Evolutionary conservation across 1,284 basidiomycete genomes (phyloP).

Genomic region (Thecaphora frezii): DNA sequence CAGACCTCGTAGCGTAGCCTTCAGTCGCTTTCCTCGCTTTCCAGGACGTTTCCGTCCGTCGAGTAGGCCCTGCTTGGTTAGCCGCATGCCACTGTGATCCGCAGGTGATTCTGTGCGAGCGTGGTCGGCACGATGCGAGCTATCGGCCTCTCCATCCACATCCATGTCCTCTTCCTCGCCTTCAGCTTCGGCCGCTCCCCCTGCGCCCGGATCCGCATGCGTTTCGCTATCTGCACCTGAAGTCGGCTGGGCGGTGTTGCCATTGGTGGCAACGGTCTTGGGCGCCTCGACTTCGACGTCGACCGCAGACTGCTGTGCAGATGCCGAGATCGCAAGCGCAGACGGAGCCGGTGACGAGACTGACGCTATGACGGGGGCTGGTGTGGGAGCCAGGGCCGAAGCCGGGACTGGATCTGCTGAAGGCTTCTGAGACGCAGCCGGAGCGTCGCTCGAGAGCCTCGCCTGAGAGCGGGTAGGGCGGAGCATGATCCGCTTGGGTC

Average conservation of each 20-base stretch:
- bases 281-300: too few relatives aligned
- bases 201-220: background rate
- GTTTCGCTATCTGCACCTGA: constrained; percentile 1
- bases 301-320: too few relatives aligned
- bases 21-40: constrained; percentile 51
- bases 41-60: constrained; percentile 40
- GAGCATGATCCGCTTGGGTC: constrained; percentile 28
- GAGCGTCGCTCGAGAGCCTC: constrained; percentile 10
- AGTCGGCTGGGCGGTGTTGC: too few relatives aligned
- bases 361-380: too few relatives aligned
- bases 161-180: constrained; percentile 17
- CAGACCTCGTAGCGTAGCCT: constrained; percentile 47
- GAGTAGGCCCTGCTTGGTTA: constrained; percentile 32
- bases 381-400: background rate
- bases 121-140: background rate
- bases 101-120: constrained; percentile 5
- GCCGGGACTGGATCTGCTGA: constrained; percentile 7
- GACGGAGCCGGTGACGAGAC: too few relatives aligned
- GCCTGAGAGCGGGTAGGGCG: constrained; percentile 20
- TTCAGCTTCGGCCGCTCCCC: constrained; percentile 14
- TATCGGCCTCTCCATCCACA: constrained; percentile 12
- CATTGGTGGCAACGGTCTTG: too few relatives aligned
- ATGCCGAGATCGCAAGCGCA: too few relatives aligned
- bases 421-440: background rate
- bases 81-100: constrained; percentile 11